Percentiles rank a stretch among this genome's conserved stretches.
These are phyloP conservation scores for Glarea lozoyensis DNA, from an alignment of 495 filamentous ascomycete genomes.

Conservation along the genomic window DNA sequence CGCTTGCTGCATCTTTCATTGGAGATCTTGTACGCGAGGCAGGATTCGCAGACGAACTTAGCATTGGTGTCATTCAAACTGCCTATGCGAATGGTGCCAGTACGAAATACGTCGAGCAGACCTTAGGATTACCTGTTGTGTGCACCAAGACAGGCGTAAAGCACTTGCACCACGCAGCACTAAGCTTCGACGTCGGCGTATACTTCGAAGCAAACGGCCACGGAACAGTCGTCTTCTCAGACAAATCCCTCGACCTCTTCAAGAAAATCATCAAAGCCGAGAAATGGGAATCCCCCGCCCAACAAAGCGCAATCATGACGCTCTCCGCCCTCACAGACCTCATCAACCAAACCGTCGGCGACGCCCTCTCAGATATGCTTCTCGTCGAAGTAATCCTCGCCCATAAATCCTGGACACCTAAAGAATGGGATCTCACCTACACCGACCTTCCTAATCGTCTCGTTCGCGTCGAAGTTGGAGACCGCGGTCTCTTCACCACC, in stretches of 20 bases:
- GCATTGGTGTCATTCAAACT: constrained; percentile 90
- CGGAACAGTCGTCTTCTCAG: constrained; percentile 91
- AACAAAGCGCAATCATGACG: constrained; percentile 73
- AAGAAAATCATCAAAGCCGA: constrained; percentile 63
- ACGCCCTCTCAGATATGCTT: constrained; percentile 93
- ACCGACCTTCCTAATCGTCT: constrained; percentile 94
- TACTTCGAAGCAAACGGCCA: constrained; percentile 99
- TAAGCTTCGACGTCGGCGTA: constrained; percentile 85
- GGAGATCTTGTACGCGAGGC: constrained; percentile 75
- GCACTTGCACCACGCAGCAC: constrained; percentile 89
- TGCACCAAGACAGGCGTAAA: constrained; percentile 97
- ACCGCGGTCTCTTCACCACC: constrained; percentile 81
- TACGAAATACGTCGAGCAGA: constrained; percentile 82
- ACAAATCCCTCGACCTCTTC: constrained; percentile 67
- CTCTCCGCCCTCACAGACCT: constrained; percentile 74
- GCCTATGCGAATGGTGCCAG: constrained; percentile 97
- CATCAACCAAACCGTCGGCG: constrained; percentile 96
- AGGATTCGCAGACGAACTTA: constrained; percentile 68
- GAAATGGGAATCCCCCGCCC: constrained; percentile 89
- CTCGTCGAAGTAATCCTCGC: constrained; percentile 92
- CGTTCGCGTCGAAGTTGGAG: constrained; percentile 77
- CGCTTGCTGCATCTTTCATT: constrained; percentile 87
- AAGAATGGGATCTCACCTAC: constrained; percentile 91
- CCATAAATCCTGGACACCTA: constrained; percentile 83
- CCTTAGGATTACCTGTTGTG: constrained; percentile 79